phyloP scores from a whole-genome alignment of 1,284 basidiomycete genomes.

The Trichosporon sp. region DNA sequence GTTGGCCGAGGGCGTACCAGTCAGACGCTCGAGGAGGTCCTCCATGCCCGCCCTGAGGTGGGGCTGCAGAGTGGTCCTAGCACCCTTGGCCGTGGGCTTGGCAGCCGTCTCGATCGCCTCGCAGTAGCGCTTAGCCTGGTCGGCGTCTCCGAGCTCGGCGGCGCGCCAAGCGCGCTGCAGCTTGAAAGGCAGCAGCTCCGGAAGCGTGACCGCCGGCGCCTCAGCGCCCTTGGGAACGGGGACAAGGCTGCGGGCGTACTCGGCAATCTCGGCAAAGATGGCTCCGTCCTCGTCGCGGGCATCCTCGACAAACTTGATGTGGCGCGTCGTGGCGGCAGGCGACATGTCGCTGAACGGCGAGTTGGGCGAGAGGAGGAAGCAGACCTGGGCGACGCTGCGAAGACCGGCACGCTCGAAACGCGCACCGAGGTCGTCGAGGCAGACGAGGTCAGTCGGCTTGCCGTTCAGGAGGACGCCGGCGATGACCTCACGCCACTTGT shows the following conservation, averaged over 20 bases:
- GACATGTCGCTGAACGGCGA: constrained; percentile 68
- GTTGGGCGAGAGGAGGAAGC: constrained; percentile 76
- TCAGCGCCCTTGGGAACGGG: constrained; percentile 81
- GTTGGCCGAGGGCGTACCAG: constrained; percentile 72
- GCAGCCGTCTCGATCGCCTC: constrained; percentile 76
- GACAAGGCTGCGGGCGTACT: constrained; percentile 83
- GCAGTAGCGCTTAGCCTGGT: constrained; percentile 79
- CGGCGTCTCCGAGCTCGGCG: constrained; percentile 76
- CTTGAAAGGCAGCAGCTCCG: constrained; percentile 86
- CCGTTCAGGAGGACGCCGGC: constrained; percentile 81
- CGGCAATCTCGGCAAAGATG: constrained; percentile 86
- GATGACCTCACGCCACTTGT: constrained; percentile 78
- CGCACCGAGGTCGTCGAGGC: constrained; percentile 84
- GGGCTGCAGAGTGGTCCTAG: constrained; percentile 58
- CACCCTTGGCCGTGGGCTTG: constrained; percentile 38
- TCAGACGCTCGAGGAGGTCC: constrained; percentile 77
- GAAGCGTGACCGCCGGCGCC: constrained; percentile 70
- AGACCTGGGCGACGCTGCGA: constrained; percentile 84
- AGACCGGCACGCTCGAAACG: constrained; percentile 72
- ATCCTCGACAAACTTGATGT: constrained; percentile 47
- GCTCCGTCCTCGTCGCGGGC: constrained; percentile 64
- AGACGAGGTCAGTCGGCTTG: constrained; percentile 64
- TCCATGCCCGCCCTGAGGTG: constrained; percentile 75
- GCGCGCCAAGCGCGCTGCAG: constrained; percentile 76
- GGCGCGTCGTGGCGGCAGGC: constrained; percentile 44